Evolutionary conservation across 495 filamentous ascomycete genomes (phyloP).

Genomic region (Tuber brumale): DNA sequence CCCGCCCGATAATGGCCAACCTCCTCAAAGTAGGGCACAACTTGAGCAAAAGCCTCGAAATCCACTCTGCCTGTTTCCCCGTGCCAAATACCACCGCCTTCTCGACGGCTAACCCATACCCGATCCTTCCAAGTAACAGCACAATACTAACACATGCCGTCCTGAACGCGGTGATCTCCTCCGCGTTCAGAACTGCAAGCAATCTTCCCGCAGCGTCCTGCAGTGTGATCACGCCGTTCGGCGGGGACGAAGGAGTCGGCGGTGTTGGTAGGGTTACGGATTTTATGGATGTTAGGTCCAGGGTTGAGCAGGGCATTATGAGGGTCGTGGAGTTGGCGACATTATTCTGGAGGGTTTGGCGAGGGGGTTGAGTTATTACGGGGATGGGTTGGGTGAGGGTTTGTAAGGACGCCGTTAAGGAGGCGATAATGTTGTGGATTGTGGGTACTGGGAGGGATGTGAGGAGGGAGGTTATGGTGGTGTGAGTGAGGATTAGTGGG

Average conservation of each 20-base stretch:
- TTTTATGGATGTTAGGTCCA: conserved; percentile 34
- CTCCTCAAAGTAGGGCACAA: conserved; percentile 15
- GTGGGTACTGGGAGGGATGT: neutral
- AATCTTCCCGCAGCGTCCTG: conserved; percentile 61
- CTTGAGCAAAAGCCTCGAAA: conserved; percentile 59
- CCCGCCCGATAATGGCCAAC: conserved; percentile 30
- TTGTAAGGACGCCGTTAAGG: neutral
- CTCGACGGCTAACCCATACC: conserved; percentile 47
- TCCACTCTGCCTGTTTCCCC: conserved; percentile 88
- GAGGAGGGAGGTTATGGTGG: neutral
- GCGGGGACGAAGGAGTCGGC: conserved; percentile 51
- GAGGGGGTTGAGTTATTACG: neutral
- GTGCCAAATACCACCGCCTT: conserved; percentile 81
- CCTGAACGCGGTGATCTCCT: conserved; percentile 84
- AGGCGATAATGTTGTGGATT: neutral
- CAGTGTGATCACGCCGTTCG: conserved; percentile 71
- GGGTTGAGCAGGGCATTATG: conserved; percentile 74
- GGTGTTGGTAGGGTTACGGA: conserved; percentile 37
- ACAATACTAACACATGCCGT: conserved; percentile 76
- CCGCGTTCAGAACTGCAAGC: conserved; percentile 73
- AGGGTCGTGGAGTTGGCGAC: conserved; percentile 58
- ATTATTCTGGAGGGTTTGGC: conserved; percentile 1
- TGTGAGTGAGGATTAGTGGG: neutral
- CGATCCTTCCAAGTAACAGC: conserved; percentile 62
- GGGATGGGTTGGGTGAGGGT: neutral